Percentiles rank a stretch among this genome's conserved stretches.
Conservation (phyloP, 1,284 basidiomycete genomes). For the Ustilago vetiveriae region DNA sequence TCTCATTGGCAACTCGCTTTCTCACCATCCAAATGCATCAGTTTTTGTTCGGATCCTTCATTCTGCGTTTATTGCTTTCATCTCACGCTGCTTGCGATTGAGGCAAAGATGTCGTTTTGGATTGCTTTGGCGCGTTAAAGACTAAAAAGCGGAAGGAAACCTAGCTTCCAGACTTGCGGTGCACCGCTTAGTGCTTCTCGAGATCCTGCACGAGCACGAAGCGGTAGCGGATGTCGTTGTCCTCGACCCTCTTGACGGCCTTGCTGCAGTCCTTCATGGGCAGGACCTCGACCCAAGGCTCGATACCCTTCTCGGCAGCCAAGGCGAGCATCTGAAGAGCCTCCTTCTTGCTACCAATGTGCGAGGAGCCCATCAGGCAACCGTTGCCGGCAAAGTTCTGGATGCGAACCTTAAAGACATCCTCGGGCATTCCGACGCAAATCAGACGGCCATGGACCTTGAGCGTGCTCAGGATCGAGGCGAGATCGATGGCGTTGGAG, state of each 20-base stretch:
- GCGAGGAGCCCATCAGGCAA: conserved; percentile 69
- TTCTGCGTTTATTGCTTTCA: too few relatives aligned
- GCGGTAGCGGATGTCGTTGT: conserved; percentile 69
- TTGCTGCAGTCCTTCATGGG: conserved; percentile 74
- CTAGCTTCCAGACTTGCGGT: too few relatives aligned
- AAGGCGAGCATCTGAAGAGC: conserved; percentile 69
- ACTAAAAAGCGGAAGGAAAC: too few relatives aligned
- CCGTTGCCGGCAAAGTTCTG: conserved; percentile 69
- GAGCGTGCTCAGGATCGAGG: conserved; percentile 70
- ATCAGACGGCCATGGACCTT: conserved; percentile 73
- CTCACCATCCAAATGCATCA: too few relatives aligned
- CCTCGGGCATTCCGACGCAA: conserved; percentile 72
- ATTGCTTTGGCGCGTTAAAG: too few relatives aligned
- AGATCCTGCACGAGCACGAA: conserved; percentile 60
- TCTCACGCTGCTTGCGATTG: too few relatives aligned
- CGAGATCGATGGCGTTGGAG: conserved; percentile 68
- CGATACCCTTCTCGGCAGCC: conserved; percentile 60
- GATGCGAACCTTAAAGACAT: conserved; percentile 66
- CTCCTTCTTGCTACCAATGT: conserved; percentile 76
- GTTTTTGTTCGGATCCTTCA: too few relatives aligned
- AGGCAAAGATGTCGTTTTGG: too few relatives aligned
- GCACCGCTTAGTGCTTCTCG: conserved; percentile 29
- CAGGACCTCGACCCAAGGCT: conserved; percentile 70
- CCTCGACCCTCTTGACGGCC: conserved; percentile 72
- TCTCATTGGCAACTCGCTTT: too few relatives aligned